Evolutionary conservation across 305 asterid species (phyloP).

Genomic region (Galium porrigens): DNA sequence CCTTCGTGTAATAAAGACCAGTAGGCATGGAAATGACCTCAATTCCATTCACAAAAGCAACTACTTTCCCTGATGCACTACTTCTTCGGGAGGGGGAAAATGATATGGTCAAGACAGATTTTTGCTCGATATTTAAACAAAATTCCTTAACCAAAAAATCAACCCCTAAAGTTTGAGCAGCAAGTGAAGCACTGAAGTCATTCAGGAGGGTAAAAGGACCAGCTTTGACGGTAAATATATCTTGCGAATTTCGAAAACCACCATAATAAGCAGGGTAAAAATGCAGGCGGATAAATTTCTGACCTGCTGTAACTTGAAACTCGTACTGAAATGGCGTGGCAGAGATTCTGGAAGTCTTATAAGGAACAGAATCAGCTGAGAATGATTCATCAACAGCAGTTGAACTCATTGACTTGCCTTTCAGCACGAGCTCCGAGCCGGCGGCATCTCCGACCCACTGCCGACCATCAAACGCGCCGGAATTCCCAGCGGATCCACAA

Average conservation of each 20-base stretch:
- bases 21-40: conserved; percentile 61
- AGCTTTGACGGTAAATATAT: conserved; percentile 38
- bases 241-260: conserved; percentile 25
- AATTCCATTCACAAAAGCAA: conserved; percentile 49
- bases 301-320: conserved; percentile 32
- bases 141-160: conserved; percentile 35
- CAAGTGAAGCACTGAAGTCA: conserved; percentile 29
- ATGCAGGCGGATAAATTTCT: conserved; percentile 40
- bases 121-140: conserved; percentile 29
- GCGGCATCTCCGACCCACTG: conserved; percentile 27
- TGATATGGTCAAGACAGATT: conserved; percentile 20
- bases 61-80: conserved; percentile 16
- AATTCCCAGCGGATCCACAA: conserved; percentile 28
- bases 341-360: conserved; percentile 30
- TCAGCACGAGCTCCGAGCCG: neutral
- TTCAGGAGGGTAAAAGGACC: conserved; percentile 38
- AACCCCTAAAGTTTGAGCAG: conserved; percentile 22
- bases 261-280: conserved; percentile 23
- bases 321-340: conserved; percentile 28
- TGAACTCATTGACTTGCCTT: conserved; percentile 23
- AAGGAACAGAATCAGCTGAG: conserved; percentile 20
- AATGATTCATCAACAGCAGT: conserved; percentile 3
- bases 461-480: conserved; percentile 19
- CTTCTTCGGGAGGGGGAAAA: conserved; percentile 30
- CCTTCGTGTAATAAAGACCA: conserved; percentile 51